Conservation (phyloP, 176 grass and related monocot genomes). For the Bonia amplexicaulis region DNA sequence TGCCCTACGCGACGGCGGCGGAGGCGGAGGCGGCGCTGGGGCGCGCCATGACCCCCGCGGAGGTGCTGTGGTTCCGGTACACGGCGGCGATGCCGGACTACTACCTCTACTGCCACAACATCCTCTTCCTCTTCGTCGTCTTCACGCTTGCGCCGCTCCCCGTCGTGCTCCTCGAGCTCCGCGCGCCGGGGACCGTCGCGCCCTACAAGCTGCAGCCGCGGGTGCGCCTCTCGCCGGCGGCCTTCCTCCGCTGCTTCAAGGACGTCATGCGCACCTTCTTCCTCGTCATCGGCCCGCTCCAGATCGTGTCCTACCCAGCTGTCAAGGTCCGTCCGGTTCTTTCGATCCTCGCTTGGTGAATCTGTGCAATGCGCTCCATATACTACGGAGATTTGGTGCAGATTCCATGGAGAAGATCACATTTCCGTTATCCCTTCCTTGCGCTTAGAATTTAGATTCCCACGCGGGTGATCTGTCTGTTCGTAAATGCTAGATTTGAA, state of each 20-base stretch:
- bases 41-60: conserved; percentile 46
- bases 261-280: conserved; percentile 69
- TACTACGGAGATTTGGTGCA: not conserved
- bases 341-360: not conserved
- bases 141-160: conserved; percentile 81
- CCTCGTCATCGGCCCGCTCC: conserved; percentile 69
- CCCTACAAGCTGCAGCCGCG: conserved; percentile 85
- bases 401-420: not conserved
- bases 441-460: not conserved
- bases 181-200: conserved; percentile 34
- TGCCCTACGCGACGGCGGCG: conserved; percentile 64
- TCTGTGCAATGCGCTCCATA: conserved; percentile 18
- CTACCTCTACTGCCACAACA: conserved; percentile 67
- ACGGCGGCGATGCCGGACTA: conserved; percentile 55
- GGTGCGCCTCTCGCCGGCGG: conserved; percentile 41
- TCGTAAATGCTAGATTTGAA: not conserved
- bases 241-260: conserved; percentile 69
- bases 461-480: not conserved
- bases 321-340: conserved; percentile 51
- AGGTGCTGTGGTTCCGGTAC: conserved; percentile 72
- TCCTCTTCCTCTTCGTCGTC: conserved; percentile 71
- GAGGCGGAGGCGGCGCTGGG: conserved; percentile 80
- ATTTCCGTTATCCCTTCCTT: not conserved
- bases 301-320: conserved; percentile 65
- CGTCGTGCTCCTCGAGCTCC: conserved; percentile 71